Conservation (phyloP, 805 yeast genomes). For the Saturnispora kantuleensis region DNA sequence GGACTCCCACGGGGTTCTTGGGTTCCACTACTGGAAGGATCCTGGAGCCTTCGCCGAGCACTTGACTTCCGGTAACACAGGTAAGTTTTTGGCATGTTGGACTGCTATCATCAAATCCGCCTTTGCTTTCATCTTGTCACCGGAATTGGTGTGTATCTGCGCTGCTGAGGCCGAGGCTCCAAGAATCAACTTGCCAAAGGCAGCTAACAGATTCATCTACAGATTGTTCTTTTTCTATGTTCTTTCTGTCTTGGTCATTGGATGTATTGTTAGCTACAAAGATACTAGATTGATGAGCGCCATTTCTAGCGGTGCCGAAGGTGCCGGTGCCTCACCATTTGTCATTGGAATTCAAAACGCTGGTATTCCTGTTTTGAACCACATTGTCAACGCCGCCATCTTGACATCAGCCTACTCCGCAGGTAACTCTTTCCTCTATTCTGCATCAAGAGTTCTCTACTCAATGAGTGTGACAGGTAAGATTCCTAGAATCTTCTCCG, state of each 20-base stretch:
- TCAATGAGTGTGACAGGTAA: conserved; percentile 67
- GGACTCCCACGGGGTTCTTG: conserved; percentile 29
- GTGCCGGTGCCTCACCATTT: conserved; percentile 80
- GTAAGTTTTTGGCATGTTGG: conserved; percentile 56
- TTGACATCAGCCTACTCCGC: conserved; percentile 44
- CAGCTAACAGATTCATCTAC: conserved; percentile 24
- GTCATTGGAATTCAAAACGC: conserved; percentile 73
- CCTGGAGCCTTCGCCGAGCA: conserved; percentile 41
- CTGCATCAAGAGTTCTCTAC: conserved; percentile 64
- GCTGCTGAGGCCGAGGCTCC: conserved; percentile 28
- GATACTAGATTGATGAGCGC: conserved; percentile 35
- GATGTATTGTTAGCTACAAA: conserved; percentile 37
- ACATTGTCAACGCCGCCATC: conserved; percentile 70
- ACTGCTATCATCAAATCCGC: conserved; percentile 55
- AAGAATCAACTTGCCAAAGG: conserved; percentile 26
- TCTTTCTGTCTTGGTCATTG: conserved; percentile 32
- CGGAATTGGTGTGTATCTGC: conserved; percentile 25
- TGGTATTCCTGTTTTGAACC: conserved; percentile 58
- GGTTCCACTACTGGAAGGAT: conserved; percentile 34
- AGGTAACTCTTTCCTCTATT: conserved; percentile 67
- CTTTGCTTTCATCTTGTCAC: conserved; percentile 44
- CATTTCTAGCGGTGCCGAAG: conserved; percentile 36
- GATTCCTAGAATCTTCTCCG: conserved; percentile 58
- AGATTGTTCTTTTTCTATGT: conserved; percentile 26
- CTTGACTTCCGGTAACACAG: conserved; percentile 42